Percentiles rank a stretch among this genome's conserved stretches.
phyloP scores from a whole-genome alignment of 1,284 basidiomycete genomes.

The Pseudozyma pruni region DNA sequence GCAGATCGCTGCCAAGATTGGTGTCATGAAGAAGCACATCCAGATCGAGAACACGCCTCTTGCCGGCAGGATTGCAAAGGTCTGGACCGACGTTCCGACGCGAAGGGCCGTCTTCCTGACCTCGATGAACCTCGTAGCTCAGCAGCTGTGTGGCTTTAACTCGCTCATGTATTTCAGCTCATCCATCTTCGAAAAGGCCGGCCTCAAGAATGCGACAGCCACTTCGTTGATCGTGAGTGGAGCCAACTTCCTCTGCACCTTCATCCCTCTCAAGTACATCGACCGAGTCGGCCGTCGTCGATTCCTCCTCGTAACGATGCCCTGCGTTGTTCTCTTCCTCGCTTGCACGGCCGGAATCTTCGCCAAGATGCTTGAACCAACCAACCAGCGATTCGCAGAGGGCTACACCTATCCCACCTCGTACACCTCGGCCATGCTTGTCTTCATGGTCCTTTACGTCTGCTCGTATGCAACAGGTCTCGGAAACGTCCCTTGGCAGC shows the following conservation, averaged over 20 bases:
- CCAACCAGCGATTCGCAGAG: slow-evolving; percentile 76
- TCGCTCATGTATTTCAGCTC: slow-evolving; percentile 68
- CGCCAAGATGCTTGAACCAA: slow-evolving; percentile 77
- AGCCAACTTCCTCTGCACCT: slow-evolving; percentile 77
- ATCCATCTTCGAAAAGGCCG: slow-evolving; percentile 66
- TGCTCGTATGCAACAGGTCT: slow-evolving; percentile 77
- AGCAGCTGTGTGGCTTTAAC: slow-evolving; percentile 69
- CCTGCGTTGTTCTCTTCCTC: slow-evolving; percentile 80
- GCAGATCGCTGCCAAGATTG: slow-evolving; percentile 67
- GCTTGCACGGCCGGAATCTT: slow-evolving; percentile 79
- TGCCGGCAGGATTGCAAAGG: slow-evolving; percentile 15
- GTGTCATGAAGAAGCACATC: slow-evolving; percentile 67
- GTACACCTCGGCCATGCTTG: slow-evolving; percentile 78
- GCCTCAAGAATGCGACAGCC: slow-evolving; percentile 67
- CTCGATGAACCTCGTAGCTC: slow-evolving; percentile 41
- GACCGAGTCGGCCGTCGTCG: slow-evolving; percentile 80
- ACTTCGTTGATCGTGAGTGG: slow-evolving; percentile 65
- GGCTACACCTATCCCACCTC: slow-evolving; percentile 75
- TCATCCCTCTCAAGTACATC: slow-evolving; percentile 79
- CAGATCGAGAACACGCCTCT: slow-evolving; percentile 37
- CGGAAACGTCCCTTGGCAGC: slow-evolving; percentile 86
- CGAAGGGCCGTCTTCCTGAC: slow-evolving; percentile 44
- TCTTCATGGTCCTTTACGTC: slow-evolving; percentile 83
- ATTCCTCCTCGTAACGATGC: slow-evolving; percentile 81
- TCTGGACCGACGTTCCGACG: slow-evolving; percentile 44